A percentile compares a stretch with the other conserved stretches of the same genome.
Conservation (phyloP, 1,139 yeast genomes). For the Sugiyamaella pinicola region DNA sequence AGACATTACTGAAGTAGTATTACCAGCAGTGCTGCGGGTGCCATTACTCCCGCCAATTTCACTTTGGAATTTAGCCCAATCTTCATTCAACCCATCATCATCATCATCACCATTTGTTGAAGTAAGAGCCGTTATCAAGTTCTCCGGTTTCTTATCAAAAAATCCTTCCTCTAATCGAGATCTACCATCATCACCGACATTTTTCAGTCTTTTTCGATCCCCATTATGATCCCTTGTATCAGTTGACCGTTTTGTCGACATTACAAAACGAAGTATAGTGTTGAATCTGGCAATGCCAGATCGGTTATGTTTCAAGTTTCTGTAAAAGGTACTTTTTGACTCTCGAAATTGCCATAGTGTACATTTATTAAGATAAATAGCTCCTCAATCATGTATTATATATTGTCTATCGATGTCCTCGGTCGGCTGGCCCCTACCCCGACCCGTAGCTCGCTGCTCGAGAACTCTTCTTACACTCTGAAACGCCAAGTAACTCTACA, state of each 20-base stretch:
- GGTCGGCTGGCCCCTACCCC: too few relatives aligned
- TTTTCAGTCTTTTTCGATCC: slow-evolving; percentile 9
- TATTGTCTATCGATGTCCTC: too few relatives aligned
- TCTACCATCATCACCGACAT: neutral
- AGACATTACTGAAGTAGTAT: neutral
- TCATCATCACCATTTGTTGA: neutral
- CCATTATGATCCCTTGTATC: neutral
- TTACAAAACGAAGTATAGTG: neutral
- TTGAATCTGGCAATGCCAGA: neutral
- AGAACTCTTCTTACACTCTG: too few relatives aligned
- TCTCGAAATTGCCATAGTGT: neutral
- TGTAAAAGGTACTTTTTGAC: neutral
- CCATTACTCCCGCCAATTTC: slow-evolving; percentile 23
- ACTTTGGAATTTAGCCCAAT: slow-evolving; percentile 30
- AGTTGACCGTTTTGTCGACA: slow-evolving; percentile 15
- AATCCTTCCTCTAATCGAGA: slow-evolving; percentile 6
- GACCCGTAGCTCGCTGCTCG: too few relatives aligned
- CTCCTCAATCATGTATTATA: too few relatives aligned
- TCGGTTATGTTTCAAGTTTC: too few relatives aligned
- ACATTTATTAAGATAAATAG: too few relatives aligned
- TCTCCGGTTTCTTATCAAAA: neutral
- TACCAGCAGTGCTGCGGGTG: neutral
- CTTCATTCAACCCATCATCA: slow-evolving; percentile 23
- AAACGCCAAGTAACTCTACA: too few relatives aligned
- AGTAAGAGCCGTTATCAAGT: neutral